Base-by-base conservation (phyloP, 2,329 filamentous ascomycete species). In the Fusarium chlamydosporum region DNA sequence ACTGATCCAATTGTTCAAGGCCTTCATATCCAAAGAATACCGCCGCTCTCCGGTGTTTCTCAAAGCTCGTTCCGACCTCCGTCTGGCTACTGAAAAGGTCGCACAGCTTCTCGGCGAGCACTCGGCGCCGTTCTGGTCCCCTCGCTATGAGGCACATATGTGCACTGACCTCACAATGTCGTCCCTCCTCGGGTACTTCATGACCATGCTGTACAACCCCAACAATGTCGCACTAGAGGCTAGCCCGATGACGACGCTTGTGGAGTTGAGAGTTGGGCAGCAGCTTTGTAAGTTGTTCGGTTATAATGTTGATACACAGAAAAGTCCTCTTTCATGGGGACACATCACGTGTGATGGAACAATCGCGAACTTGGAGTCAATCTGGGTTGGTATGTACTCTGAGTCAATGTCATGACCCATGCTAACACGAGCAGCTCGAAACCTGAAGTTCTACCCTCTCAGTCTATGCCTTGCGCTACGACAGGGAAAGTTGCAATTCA, bases 131-230 rank as follows among this genome's bases (percentile, higher is more conserved):
- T 84, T 82, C 66, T 84, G 81, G 79, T 82, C 78, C 2, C 80
- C 82, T 2, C 77, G 81, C 0, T 85, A 85, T 69, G 76, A 82
- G 46, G 82, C 75, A 6, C 83, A 85, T 56, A 84, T 85, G 83
- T 79, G 75, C 50, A 80, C 77, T 20, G 79, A 84, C 57, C 48
- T 82, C 70, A 78, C 73, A 46, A 83, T 83, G 79, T 74, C 82
- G 0, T 76, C 79, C 2, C 53, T 83, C 4, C 74, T 84, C 4
- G 82, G 82, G 1, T 84, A 84, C 67, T 81, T 84, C 29, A 82
- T 82, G 76, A 82, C 82, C 0, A 84, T 84, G 82, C 34, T 85
- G 26, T 84, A 83, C 60, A 84, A 85, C 47, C 82, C 82, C 0
- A 85, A 85, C 74, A 85, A 84, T 35, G 79, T 84, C 2, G 75